phyloP scores from a whole-genome alignment of 306 rosid species.

The Lathyrus tuberosus region DNA sequence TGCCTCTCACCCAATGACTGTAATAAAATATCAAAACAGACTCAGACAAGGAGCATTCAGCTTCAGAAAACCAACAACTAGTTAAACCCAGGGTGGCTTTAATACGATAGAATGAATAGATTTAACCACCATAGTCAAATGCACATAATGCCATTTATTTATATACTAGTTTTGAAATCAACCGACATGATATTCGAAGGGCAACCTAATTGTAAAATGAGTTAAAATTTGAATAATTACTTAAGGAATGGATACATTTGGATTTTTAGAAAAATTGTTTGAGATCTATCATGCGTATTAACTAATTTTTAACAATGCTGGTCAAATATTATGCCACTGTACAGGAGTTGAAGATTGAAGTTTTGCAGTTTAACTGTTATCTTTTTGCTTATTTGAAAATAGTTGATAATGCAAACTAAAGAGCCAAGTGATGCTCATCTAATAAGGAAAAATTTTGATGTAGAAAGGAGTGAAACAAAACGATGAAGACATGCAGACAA shows the following conservation, averaged over 20 bases:
- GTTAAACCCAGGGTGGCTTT: background rate
- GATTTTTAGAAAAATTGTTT: background rate
- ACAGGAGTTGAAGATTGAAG: background rate
- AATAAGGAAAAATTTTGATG: background rate
- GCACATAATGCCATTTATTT: background rate
- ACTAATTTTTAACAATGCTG: background rate
- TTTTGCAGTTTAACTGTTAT: background rate
- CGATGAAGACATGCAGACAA: background rate
- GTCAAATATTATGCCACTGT: background rate
- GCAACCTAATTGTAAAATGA: background rate
- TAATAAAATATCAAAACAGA: conserved; percentile 35
- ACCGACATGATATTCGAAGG: background rate
- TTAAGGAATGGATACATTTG: background rate
- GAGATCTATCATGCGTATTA: background rate
- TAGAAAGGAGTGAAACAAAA: background rate
- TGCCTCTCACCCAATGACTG: conserved; percentile 88
- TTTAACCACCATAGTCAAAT: background rate
- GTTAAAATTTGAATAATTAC: background rate
- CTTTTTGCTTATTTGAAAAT: background rate
- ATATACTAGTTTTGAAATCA: conserved; percentile 5
- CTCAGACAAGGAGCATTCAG: conserved; percentile 36
- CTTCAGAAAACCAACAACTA: conserved; percentile 26
- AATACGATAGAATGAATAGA: background rate
- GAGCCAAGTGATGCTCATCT: no score
- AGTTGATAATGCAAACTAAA: no score